Evolutionary conservation across 1,284 basidiomycete species (phyloP).

Genomic region (Butyriboletus pseudospeciosus): DNA sequence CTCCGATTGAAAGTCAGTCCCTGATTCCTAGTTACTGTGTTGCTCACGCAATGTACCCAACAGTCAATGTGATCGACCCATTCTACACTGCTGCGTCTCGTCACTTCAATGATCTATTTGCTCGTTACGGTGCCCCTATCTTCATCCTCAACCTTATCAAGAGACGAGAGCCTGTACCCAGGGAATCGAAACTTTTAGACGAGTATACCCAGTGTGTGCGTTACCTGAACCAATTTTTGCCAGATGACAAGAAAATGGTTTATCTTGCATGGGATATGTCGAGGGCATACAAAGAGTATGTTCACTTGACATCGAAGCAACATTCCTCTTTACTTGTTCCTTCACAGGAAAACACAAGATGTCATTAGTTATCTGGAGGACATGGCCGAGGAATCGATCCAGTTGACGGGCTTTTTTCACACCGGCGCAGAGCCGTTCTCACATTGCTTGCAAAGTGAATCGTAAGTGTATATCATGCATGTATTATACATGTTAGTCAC

Average conservation of each 20-base stretch:
- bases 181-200: constrained; percentile 90
- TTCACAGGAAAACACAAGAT: constrained; percentile 81
- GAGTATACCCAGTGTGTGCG: constrained; percentile 91
- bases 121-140: constrained; percentile 86
- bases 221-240: constrained; percentile 96
- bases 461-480: constrained; percentile 33
- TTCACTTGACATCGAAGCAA: background rate
- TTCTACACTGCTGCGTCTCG: constrained; percentile 91
- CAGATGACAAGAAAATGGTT: constrained; percentile 79
- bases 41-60: background rate
- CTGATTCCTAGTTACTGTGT: background rate
- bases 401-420: constrained; percentile 93
- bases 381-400: constrained; percentile 90
- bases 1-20: constrained; percentile 87
- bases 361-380: constrained; percentile 96
- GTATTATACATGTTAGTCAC: background rate
- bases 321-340: background rate
- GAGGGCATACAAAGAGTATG: constrained; percentile 80
- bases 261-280: constrained; percentile 98
- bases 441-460: constrained; percentile 50
- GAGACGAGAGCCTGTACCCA: constrained; percentile 70
- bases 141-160: constrained; percentile 98
- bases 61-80: constrained; percentile 92
- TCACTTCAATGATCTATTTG: constrained; percentile 92
- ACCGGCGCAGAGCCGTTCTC: constrained; percentile 74